Conservation (phyloP, 257 asterid species). For the Knoxia roxburghii region DNA sequence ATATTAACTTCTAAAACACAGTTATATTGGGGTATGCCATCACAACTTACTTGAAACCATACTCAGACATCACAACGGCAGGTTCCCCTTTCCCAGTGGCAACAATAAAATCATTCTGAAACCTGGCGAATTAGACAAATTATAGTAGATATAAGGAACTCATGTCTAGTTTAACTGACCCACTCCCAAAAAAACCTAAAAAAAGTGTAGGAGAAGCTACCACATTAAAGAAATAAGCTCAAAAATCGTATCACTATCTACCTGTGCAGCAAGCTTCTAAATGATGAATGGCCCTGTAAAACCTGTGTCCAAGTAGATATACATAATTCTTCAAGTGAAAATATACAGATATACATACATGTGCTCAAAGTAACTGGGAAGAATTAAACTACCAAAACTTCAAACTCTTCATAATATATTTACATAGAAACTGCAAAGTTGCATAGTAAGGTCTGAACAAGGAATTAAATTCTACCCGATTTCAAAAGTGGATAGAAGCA, state of each 20-base stretch:
- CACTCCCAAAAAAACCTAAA: slow-evolving; percentile 9
- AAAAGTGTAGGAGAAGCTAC: not conserved
- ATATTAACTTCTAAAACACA: not conserved
- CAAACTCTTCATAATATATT: not conserved
- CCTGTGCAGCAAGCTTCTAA: slow-evolving; percentile 50
- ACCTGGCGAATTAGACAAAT: slow-evolving; percentile 22
- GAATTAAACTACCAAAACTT: not conserved
- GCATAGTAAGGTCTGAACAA: not conserved
- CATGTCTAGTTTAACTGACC: not conserved
- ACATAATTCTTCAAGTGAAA: slow-evolving; percentile 8
- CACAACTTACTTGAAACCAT: slow-evolving; percentile 49
- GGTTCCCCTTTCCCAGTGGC: slow-evolving; percentile 75
- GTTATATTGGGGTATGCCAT: not conserved
- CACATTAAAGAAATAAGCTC: not conserved
- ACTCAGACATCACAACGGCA: slow-evolving; percentile 55
- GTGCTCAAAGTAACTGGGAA: not conserved
- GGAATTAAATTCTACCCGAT: not conserved
- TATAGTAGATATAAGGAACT: not conserved
- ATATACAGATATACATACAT: not conserved
- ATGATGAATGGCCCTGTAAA: slow-evolving; percentile 60
- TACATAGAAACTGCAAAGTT: not conserved
- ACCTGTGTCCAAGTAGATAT: slow-evolving; percentile 37
- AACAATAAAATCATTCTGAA: slow-evolving; percentile 48
- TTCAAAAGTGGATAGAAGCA: not conserved
- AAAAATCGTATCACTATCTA: slow-evolving; percentile 13